Percentiles rank a stretch among this genome's conserved stretches.
Evolutionary conservation across 345 rosid genomes (phyloP).

Genomic region (Corchorus capsularis): DNA sequence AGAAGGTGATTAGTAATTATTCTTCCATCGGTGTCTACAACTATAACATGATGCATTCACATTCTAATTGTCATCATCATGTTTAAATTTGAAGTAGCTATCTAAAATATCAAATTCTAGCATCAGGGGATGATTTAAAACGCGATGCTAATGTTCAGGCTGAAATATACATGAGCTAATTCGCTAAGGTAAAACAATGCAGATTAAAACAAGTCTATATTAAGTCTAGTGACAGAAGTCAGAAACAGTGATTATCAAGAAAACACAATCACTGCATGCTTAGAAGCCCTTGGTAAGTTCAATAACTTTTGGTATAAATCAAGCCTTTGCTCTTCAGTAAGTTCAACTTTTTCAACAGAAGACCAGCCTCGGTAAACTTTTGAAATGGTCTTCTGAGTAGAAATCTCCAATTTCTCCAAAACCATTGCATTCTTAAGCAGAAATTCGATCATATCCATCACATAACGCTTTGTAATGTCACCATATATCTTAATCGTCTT

Average conservation of each 20-base stretch:
- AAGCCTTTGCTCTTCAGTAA: not conserved
- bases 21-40: too few species aligned
- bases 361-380: not conserved
- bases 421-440: constrained; percentile 18
- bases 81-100: too few species aligned
- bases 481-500: constrained; percentile 14
- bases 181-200: too few species aligned
- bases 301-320: not conserved
- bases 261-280: not conserved
- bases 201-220: too few species aligned
- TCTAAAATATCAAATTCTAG: too few species aligned
- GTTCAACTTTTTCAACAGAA: not conserved
- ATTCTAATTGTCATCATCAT: too few species aligned
- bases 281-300: not conserved
- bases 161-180: too few species aligned
- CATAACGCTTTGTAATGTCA: not conserved
- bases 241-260: not conserved
- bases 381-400: not conserved
- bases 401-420: constrained; percentile 19
- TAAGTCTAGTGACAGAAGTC: not conserved
- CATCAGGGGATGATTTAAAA: too few species aligned
- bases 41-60: too few species aligned
- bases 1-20: too few species aligned
- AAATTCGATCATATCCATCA: constrained; percentile 6
- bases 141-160: too few species aligned